Evolutionary conservation across 306 rosid species (phyloP).

Genomic region (Vigna unguiculata): DNA sequence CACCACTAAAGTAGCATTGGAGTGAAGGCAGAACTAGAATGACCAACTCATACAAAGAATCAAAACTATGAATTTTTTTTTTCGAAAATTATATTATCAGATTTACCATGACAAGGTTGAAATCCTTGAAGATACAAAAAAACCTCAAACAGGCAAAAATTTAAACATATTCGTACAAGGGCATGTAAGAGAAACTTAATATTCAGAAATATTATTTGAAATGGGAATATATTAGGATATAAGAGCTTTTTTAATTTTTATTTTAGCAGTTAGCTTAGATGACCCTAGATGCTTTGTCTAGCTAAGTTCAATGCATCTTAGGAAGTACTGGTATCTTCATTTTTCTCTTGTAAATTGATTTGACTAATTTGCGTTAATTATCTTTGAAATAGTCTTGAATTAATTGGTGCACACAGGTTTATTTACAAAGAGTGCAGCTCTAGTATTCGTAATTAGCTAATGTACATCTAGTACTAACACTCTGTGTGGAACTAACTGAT

Average conservation of each 20-base stretch:
- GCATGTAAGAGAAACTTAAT: not conserved
- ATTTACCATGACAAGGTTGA: not conserved
- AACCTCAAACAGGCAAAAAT: constrained; percentile 8
- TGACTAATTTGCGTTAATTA: not conserved
- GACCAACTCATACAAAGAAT: not conserved
- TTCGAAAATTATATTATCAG: not conserved
- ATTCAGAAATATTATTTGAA: constrained; percentile 10
- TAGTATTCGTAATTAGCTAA: not conserved
- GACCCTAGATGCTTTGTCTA: not conserved
- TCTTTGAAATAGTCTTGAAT: constrained; percentile 5
- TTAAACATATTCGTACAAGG: not conserved
- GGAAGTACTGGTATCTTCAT: not conserved
- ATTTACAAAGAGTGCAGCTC: not conserved
- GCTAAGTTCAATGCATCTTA: not conserved
- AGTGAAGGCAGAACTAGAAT: constrained; percentile 19
- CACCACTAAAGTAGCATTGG: constrained; percentile 4
- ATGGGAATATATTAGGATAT: not conserved
- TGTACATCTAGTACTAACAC: not conserved
- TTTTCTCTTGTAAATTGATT: not conserved
- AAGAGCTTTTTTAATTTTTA: not conserved
- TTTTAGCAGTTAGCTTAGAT: not conserved
- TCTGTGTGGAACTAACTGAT: not conserved
- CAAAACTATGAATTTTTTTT: not conserved
- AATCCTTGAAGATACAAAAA: not conserved
- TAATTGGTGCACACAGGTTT: not conserved